Evolutionary conservation across 2,329 filamentous ascomycete species (phyloP), one percentile per base, ranked within the genome.

Genomic region (Aspergillus uvarum): DNA sequence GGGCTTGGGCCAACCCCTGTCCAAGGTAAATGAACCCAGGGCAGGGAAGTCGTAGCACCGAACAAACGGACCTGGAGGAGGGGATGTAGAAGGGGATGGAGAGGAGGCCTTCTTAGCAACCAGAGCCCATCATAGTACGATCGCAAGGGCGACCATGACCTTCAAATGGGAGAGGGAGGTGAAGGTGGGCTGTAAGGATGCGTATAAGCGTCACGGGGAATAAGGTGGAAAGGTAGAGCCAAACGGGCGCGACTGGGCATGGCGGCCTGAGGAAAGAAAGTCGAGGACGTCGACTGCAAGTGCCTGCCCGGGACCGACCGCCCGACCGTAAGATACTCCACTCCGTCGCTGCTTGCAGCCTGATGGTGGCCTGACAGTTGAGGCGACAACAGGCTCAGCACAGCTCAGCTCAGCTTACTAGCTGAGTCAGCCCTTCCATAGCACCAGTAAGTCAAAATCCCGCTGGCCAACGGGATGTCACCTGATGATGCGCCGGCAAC

Each of bases 401-500:
- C 26, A 29, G 26, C 26, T 8, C 26, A 29, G 26, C 26, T 29
- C 26, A 29, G 26, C 14, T 35, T 4, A 35, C 5, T 16, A 42
- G 50, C 51, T 63, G 67, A 70, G 61, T 70, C 60, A 70, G 65
- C 64, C 26, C 26, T 29, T 29, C 26, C 26, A 29, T 29, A 29
- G 26, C 26, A 29, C 26, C 26, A 29, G 16, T 22, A 8, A 52
- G 48, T 54, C 50, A 50, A 52, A 49, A 60, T 42, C 38, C 14
- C 38, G 52, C 62, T 51, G 59, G 59, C 62, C 65, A 64, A 64
- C 61, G 65, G 63, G 59, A 67, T 63, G 64, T 68, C 65, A 68
- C 64, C 65, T 70, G 66, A 67, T 70, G 68, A 69, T 65, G 63
- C 64, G 65, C 61, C 65, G 65, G 63, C 64, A 72, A 72, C 71